These are phyloP conservation scores for Aureobasidium melanogenum DNA, from an alignment of 2,329 filamentous ascomycete genomes.

Conservation along the genomic window DNA sequence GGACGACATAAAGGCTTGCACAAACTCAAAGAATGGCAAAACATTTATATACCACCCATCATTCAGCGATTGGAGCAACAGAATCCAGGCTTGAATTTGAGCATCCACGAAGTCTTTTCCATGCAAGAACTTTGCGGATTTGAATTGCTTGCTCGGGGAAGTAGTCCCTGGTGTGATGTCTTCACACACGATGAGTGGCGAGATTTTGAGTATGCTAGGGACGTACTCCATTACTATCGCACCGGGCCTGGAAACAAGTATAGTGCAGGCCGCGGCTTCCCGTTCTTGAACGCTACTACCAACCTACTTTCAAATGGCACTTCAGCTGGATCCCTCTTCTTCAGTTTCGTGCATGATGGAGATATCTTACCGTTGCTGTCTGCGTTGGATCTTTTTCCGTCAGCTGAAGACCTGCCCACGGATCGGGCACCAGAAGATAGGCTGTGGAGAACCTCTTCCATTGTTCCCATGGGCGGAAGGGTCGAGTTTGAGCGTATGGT, in stretches of 20 bases:
- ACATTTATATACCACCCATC: slow-evolving; percentile 40
- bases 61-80: slow-evolving; percentile 34
- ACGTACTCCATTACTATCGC: slow-evolving; percentile 51
- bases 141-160: slow-evolving; percentile 45
- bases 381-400: slow-evolving; percentile 36
- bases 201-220: slow-evolving; percentile 50
- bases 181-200: slow-evolving; percentile 47
- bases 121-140: slow-evolving; percentile 57
- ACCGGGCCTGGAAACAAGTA: slow-evolving; percentile 49
- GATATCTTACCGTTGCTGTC: slow-evolving; percentile 49
- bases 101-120: slow-evolving; percentile 42
- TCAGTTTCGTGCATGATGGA: slow-evolving; percentile 53
- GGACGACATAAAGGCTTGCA: slow-evolving; percentile 44
- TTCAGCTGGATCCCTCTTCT: slow-evolving; percentile 41
- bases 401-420: slow-evolving; percentile 35
- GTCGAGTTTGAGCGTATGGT: slow-evolving; percentile 46
- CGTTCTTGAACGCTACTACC: slow-evolving; percentile 50
- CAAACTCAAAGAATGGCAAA: slow-evolving; percentile 39
- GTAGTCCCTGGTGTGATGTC: slow-evolving; percentile 47
- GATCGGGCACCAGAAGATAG: slow-evolving; percentile 36
- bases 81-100: slow-evolving; percentile 36
- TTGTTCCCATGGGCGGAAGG: slow-evolving; percentile 50
- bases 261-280: slow-evolving; percentile 45
- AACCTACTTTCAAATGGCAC: slow-evolving; percentile 37
- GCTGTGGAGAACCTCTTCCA: slow-evolving; percentile 46